Base-by-base conservation (phyloP, 805 yeast genomes). In the Candida silvicultrix region DNA sequence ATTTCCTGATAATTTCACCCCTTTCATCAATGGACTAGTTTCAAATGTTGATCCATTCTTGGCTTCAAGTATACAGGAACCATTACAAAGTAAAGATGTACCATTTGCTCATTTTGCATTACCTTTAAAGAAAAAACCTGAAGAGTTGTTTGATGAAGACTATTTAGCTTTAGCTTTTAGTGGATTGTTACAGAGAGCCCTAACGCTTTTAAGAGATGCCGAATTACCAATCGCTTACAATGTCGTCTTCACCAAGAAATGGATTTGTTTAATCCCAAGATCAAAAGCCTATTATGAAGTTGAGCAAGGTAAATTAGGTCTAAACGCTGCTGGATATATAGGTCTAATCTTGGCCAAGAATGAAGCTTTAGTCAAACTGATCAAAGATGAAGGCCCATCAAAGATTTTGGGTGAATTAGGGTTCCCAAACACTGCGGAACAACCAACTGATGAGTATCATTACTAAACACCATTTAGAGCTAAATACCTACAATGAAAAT, bases 201-300 rank as follows among this genome's bases (percentile, higher is more conserved):
- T 89, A 55, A 83, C 90, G 3, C 75, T 80, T 15, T 73, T 80
- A 59, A 80, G 80, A 60, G 83, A 83, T 48, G 60, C 67, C 23
- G 57, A 52, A 15, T 53, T 58, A n/a, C 69, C 70, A 39, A 68
- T 81, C 42, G 84, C 92, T 35, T 92, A 87, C 64, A 92, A 92
- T 60, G 80, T 90, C 32, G 67, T 89, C 39, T 78, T 92, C 75
- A 89, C 95, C 41, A 80, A 80, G 42, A 75, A 80, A 44, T 92
- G 94, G 87, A 78, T 92, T 67, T 78, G 89, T 78, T 63, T 86
- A 20, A 83, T 89, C n/a, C 98, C 99, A 16, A 77, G 97, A 57
- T 69, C 83, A 2, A 57, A 61, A 16, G 82, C 84, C 1, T 69
- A 66, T 42, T 81, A 72, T 56, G 53, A 47, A 20, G 55, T 54